A percentile compares a stretch with the other conserved stretches of the same genome.
phyloP scores from a whole-genome alignment of 148 eudicot genomes.

The Heliamphora exappendiculata region DNA sequence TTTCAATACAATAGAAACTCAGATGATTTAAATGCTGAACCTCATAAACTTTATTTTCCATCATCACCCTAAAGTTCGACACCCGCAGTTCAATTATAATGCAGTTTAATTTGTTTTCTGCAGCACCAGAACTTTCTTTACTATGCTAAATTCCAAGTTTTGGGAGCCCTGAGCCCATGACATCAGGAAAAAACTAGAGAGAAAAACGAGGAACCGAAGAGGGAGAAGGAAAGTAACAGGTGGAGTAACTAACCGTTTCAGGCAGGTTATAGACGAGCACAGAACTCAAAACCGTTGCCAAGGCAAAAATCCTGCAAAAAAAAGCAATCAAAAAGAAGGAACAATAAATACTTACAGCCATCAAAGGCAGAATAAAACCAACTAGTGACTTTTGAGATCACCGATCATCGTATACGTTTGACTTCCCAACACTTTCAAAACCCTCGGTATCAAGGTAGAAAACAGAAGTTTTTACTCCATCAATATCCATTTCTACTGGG shows the following conservation, averaged over 20 bases:
- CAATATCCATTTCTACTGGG: constrained; percentile 69
- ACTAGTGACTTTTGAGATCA: constrained; percentile 22
- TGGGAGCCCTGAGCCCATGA: background rate
- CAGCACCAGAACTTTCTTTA: background rate
- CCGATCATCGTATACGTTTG: constrained; percentile 97
- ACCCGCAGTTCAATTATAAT: background rate
- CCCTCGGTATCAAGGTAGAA: constrained; percentile 98
- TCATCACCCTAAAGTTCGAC: background rate
- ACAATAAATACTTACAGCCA: constrained; percentile 10
- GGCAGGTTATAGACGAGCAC: constrained; percentile 94
- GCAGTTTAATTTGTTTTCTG: background rate
- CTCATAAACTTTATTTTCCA: background rate
- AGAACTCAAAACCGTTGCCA: constrained; percentile 91
- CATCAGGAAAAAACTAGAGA: background rate
- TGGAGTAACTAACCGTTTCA: constrained; percentile 79
- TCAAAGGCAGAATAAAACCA: constrained; percentile 9
- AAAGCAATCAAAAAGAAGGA: constrained; percentile 14
- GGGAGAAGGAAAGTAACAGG: constrained; percentile 16
- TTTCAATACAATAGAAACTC: background rate
- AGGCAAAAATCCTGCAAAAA: constrained; percentile 76
- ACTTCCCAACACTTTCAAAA: constrained; percentile 97
- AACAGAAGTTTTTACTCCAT: constrained; percentile 79
- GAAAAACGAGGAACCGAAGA: background rate
- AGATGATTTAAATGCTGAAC: background rate
- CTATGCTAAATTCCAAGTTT: background rate